Base-by-base conservation (phyloP, 2,329 filamentous ascomycete species). In the Fusarium sterilihyphosum region DNA sequence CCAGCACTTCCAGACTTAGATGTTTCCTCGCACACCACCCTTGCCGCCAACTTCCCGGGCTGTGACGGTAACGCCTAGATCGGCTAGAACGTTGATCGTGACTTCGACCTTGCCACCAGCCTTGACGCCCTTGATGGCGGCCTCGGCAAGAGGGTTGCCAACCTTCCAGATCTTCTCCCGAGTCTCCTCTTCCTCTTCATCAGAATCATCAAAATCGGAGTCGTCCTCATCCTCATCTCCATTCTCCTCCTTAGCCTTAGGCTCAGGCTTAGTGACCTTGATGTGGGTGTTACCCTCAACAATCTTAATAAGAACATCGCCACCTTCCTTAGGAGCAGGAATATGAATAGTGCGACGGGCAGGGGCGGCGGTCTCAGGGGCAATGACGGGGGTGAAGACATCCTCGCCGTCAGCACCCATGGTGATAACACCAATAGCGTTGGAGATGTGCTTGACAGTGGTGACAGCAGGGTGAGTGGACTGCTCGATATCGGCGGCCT, bases 401-500 rank as follows among this genome's bases (percentile, higher is more conserved):
- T 93, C 91, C 67, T 90, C 87, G 56, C 88, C 88, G 56, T 91
- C 87, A 46, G 83, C 80, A 76, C 84, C 88, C 66, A 90, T 85
- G 77, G 92, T 90, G 73, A 97, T 88, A 61, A 98, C 93, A 82
- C 96, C 96, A 73, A 99, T 93, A 72, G 96, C 93, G 81, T 95
- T 93, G 78, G 91, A 88, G 73, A 97, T 92, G 86, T 99, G 96
- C 78, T 95, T 94, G 60, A 97, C 95, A 22, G 95, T 96, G 40
- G 96, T 98, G 74, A 99, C 95, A 81, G 95, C 94, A 60, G 96
- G 92, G 87, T 99, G 96, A 54, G 95, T 97, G 73, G 94, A 97
- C 88, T 98, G 95, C 82, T 97, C 94, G 78, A 99, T 97, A 81
- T 98, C 96, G 76, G 94, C 92, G 77, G 91, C 89, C 79, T 99